A percentile compares a stretch with the other conserved stretches of the same genome.
Conservation (phyloP, 1,139 yeast species). For the Saccharomyces hybrid region DNA sequence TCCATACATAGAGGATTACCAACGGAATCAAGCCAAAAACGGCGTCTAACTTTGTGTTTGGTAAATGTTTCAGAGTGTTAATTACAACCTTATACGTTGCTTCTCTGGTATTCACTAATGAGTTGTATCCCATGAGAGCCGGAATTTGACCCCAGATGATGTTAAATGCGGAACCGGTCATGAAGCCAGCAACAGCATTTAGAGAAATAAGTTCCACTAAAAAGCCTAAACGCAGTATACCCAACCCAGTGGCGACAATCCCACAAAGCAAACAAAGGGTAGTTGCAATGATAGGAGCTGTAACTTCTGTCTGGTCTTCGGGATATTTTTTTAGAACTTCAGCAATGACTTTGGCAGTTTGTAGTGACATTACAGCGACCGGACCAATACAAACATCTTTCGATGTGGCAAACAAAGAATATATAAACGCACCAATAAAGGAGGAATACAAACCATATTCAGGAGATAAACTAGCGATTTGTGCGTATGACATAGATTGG, state of each 20-base stretch:
- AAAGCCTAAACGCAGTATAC: slow-evolving; percentile 77
- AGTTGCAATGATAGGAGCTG: slow-evolving; percentile 69
- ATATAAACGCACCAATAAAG: slow-evolving; percentile 82
- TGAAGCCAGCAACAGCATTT: slow-evolving; percentile 92
- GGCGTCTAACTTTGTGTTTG: slow-evolving; percentile 64
- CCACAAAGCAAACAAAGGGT: slow-evolving; percentile 77
- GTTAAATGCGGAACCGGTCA: slow-evolving; percentile 87
- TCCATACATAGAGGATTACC: slow-evolving; percentile 63
- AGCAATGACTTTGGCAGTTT: slow-evolving; percentile 70
- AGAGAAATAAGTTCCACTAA: slow-evolving; percentile 80
- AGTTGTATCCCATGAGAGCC: slow-evolving; percentile 70
- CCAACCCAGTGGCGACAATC: slow-evolving; percentile 72
- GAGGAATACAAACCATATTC: slow-evolving; percentile 88
- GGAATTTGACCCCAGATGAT: slow-evolving; percentile 84
- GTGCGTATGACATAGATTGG: slow-evolving; percentile 93
- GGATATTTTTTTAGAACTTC: slow-evolving; percentile 43
- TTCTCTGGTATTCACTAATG: slow-evolving; percentile 59
- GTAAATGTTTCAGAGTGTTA: slow-evolving; percentile 62
- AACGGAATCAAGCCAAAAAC: slow-evolving; percentile 80
- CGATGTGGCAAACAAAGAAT: slow-evolving; percentile 87
- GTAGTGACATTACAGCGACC: slow-evolving; percentile 91
- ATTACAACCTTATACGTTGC: slow-evolving; percentile 65
- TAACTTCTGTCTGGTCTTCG: slow-evolving; percentile 25
- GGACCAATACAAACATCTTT: slow-evolving; percentile 96
- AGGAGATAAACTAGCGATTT: slow-evolving; percentile 70